These are phyloP conservation scores for Penicillium fuscoglaucum DNA, from an alignment of 2,329 filamentous ascomycete genomes.

Conservation along the genomic window DNA sequence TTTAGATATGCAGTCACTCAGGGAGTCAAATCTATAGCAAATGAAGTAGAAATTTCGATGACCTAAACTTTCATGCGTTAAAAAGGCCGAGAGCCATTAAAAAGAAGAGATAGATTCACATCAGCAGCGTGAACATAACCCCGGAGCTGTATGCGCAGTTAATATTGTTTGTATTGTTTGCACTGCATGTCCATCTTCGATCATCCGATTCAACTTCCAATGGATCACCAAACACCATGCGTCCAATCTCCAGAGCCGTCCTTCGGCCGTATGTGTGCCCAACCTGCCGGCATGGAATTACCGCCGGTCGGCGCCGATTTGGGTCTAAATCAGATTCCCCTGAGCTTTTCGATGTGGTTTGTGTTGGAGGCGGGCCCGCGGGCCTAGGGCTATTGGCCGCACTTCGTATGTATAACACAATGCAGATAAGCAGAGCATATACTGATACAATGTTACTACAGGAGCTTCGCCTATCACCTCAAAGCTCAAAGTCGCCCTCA, in stretches of 20 bases:
- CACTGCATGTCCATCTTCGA: conserved; percentile 17
- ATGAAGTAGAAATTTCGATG: neutral
- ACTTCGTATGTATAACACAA: conserved; percentile 59
- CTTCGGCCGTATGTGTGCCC: conserved; percentile 44
- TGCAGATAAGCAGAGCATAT: neutral
- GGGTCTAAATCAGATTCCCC: conserved; percentile 45
- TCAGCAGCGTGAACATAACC: neutral
- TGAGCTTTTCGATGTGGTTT: conserved; percentile 90
- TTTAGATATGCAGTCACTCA: neutral
- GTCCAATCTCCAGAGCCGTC: conserved; percentile 31
- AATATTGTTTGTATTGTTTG: conserved; percentile 28
- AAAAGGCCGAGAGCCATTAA: neutral
- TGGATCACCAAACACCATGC: conserved; percentile 32
- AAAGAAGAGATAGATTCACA: neutral
- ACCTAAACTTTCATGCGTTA: neutral
- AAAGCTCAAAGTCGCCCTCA: conserved; percentile 77
- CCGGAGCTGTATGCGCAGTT: neutral
- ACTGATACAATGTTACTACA: conserved; percentile 39
- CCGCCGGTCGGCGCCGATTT: conserved; percentile 32
- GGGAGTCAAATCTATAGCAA: too few species aligned
- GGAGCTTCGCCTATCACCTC: conserved; percentile 74
- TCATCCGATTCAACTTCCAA: conserved; percentile 16
- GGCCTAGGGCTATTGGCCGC: conserved; percentile 80
- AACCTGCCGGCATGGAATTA: conserved; percentile 38
- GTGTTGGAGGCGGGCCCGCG: conserved; percentile 84